Conservation (phyloP, 75 land plant genomes). For the Cupressus sempervirens region DNA sequence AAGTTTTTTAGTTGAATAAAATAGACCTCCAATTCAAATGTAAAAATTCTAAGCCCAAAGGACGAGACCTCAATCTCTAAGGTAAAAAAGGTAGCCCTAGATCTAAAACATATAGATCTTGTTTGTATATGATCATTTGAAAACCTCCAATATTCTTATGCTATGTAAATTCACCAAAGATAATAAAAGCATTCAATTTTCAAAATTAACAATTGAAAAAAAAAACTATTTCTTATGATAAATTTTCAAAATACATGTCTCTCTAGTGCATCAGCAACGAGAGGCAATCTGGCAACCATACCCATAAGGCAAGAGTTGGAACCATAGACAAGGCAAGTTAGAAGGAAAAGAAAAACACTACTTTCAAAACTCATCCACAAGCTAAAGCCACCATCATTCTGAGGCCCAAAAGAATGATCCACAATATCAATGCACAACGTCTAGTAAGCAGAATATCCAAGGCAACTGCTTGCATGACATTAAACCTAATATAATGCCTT, state of each 20-base stretch:
- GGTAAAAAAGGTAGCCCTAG: too few relatives aligned
- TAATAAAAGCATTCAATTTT: background rate
- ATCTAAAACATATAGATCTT: too few relatives aligned
- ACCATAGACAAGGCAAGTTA: conserved; percentile 64
- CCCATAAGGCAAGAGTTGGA: conserved; percentile 60
- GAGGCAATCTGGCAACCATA: conserved; percentile 67
- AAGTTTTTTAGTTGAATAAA: too few relatives aligned
- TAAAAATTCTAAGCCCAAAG: too few relatives aligned
- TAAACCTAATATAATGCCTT: conserved; percentile 74
- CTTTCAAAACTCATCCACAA: conserved; percentile 61
- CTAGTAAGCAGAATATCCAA: conserved; percentile 70
- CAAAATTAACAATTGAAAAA: background rate
- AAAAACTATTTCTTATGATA: background rate
- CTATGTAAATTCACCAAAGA: background rate
- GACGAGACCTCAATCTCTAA: too few relatives aligned
- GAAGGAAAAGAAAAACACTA: conserved; percentile 66
- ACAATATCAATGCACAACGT: conserved; percentile 61
- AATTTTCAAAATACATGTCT: conserved; percentile 50
- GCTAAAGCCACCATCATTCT: conserved; percentile 50
- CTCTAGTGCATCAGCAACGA: conserved; percentile 86
- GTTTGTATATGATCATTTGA: too few relatives aligned
- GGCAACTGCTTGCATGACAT: conserved; percentile 82
- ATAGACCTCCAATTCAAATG: too few relatives aligned
- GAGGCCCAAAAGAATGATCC: conserved; percentile 53
- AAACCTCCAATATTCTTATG: background rate